Conservation (phyloP, 2,329 filamentous ascomycete genomes). For the Cryphonectria parasitica region DNA sequence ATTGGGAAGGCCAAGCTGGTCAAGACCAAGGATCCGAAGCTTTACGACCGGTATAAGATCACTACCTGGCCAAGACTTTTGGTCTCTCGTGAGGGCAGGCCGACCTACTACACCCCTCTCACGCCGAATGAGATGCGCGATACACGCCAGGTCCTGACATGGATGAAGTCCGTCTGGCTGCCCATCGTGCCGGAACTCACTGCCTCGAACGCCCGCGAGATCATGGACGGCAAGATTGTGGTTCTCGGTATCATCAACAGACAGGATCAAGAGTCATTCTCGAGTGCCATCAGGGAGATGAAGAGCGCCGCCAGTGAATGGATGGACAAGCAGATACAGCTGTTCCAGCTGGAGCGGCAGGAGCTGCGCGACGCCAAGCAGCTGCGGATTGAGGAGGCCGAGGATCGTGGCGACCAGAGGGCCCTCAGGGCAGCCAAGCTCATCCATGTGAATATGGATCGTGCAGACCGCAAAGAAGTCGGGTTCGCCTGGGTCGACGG, state of each 20-base stretch:
- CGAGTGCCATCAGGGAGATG: constrained; percentile 80
- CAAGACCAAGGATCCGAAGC: constrained; percentile 78
- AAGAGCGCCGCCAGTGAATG: constrained; percentile 96
- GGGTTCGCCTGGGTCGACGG: constrained; percentile 97
- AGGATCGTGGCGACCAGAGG: constrained; percentile 88
- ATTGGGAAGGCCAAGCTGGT: constrained; percentile 88
- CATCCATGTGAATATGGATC: constrained; percentile 89
- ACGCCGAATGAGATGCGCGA: constrained; percentile 93
- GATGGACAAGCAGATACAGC: constrained; percentile 94
- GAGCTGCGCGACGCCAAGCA: constrained; percentile 95
- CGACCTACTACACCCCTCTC: constrained; percentile 86
- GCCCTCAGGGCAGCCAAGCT: constrained; percentile 85
- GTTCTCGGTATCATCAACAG: constrained; percentile 87
- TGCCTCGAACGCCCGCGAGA: constrained; percentile 86
- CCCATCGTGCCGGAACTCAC: constrained; percentile 95
- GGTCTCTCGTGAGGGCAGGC: constrained; percentile 84
- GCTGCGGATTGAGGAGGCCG: constrained; percentile 91
- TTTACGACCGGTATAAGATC: constrained; percentile 88
- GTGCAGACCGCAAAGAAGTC: constrained; percentile 84
- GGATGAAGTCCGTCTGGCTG: constrained; percentile 97
- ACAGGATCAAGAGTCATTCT: constrained; percentile 78
- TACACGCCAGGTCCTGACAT: constrained; percentile 75
- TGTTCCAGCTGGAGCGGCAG: constrained; percentile 91
- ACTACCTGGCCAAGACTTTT: constrained; percentile 94
- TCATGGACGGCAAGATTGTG: constrained; percentile 95